phyloP scores from a whole-genome alignment of 2,329 filamentous ascomycete genomes.

The Hypomyces perniciosus region DNA sequence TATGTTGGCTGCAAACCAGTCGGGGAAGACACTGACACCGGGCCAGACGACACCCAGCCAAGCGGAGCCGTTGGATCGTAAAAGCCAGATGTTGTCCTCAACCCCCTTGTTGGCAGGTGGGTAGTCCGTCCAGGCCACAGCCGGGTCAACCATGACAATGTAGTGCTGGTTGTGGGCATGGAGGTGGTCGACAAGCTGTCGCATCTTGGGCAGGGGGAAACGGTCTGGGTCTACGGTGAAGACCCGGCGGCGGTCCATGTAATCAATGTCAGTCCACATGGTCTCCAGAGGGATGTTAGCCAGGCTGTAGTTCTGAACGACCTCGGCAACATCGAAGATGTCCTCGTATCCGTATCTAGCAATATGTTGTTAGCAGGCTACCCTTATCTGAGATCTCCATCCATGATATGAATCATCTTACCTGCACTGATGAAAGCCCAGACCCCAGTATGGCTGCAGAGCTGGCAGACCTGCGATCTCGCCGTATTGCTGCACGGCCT shows the following conservation, averaged over 20 bases:
- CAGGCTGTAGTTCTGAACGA: conserved; percentile 59
- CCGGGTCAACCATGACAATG: conserved; percentile 73
- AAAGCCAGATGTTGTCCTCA: conserved; percentile 42
- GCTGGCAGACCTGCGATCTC: conserved; percentile 62
- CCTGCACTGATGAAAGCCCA: conserved; percentile 74
- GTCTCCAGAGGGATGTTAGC: conserved; percentile 65
- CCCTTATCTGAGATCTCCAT: not conserved
- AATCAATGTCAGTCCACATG: conserved; percentile 70
- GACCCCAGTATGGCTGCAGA: conserved; percentile 75
- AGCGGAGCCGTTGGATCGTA: conserved; percentile 48
- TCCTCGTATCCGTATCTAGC: conserved; percentile 70
- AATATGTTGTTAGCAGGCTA: not conserved
- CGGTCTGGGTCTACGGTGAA: conserved; percentile 65
- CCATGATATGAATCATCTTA: conserved; percentile 21
- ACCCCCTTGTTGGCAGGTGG: conserved; percentile 36
- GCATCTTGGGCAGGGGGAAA: conserved; percentile 57
- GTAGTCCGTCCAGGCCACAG: conserved; percentile 47
- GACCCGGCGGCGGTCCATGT: conserved; percentile 51
- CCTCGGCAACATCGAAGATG: conserved; percentile 60
- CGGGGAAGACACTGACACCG: conserved; percentile 64
- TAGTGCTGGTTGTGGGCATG: conserved; percentile 63
- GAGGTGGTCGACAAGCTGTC: conserved; percentile 59
- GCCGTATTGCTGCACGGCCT: conserved; percentile 67
- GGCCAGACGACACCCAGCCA: conserved; percentile 70
- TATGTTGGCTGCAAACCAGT: conserved; percentile 66